Conservation (phyloP, 306 rosid species). For the Medicago truncatula region DNA sequence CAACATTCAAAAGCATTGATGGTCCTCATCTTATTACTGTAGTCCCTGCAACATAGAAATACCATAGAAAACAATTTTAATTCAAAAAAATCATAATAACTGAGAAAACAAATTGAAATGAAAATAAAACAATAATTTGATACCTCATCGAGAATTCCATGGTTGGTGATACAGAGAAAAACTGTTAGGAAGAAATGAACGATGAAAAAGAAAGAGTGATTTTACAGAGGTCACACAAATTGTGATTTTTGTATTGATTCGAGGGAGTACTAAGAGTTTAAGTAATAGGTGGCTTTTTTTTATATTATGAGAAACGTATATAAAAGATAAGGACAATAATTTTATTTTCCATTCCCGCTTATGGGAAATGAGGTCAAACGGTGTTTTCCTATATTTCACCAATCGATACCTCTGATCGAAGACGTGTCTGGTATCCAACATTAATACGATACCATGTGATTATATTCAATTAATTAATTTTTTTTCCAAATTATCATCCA, state of each 20-base stretch:
- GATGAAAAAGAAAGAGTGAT: not conserved
- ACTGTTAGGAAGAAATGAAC: not conserved
- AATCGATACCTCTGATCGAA: no score
- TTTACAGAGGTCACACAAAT: not conserved
- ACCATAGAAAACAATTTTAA: no score
- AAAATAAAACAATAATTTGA: not conserved
- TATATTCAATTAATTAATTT: no score
- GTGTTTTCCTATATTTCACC: no score
- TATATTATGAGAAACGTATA: no score
- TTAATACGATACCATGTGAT: no score
- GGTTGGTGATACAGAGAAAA: not conserved
- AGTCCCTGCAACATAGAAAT: constrained; percentile 56
- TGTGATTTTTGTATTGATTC: not conserved
- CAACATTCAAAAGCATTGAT: constrained; percentile 61
- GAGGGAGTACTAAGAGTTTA: not conserved
- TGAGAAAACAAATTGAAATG: not conserved
- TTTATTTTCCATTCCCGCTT: no score
- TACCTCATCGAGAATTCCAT: constrained; percentile 90
- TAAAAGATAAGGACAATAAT: no score
- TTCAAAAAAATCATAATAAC: not conserved
- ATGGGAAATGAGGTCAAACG: no score
- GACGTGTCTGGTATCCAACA: no score
- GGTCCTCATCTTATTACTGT: constrained; percentile 67
- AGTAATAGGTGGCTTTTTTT: no score
- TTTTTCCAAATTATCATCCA: no score